Evolutionary conservation across 75 land plant genomes (phyloP).

Genomic region (Cupressus sempervirens): DNA sequence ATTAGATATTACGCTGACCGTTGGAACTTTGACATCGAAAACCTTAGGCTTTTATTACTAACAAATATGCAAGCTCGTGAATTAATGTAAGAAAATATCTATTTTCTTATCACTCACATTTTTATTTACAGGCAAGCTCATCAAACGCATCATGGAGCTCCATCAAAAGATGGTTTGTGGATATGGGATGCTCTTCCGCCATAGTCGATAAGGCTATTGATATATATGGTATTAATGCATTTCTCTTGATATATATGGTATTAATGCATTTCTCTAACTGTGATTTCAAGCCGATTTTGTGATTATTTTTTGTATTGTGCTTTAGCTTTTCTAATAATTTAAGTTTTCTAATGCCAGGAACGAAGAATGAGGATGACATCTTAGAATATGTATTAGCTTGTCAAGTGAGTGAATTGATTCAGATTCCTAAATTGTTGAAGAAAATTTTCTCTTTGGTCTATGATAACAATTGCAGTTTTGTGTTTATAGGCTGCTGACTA

Average conservation of each 20-base stretch:
- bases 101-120: neutral
- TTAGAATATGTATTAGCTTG: constrained; percentile 3
- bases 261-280: neutral
- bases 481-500: neutral
- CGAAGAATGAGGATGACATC: constrained; percentile 1
- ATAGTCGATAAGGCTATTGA: constrained; percentile 4
- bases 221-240: neutral
- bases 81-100: neutral
- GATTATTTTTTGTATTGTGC: neutral
- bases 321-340: neutral
- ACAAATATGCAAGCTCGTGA: neutral
- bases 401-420: constrained; percentile 1
- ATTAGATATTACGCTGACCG: neutral
- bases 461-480: neutral
- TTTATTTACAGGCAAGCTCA: neutral
- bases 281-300: neutral
- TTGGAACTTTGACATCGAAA: neutral
- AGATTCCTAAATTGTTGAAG: neutral
- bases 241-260: neutral
- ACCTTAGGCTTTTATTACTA: neutral
- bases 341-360: neutral
- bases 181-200: constrained; percentile 2
- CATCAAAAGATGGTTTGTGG: neutral
- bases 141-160: neutral
- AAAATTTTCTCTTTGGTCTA: neutral